Percentiles rank a stretch among this genome's conserved stretches.
Evolutionary conservation across 495 filamentous ascomycete species (phyloP).

Genomic region (Barbatosphaeria neglecta): DNA sequence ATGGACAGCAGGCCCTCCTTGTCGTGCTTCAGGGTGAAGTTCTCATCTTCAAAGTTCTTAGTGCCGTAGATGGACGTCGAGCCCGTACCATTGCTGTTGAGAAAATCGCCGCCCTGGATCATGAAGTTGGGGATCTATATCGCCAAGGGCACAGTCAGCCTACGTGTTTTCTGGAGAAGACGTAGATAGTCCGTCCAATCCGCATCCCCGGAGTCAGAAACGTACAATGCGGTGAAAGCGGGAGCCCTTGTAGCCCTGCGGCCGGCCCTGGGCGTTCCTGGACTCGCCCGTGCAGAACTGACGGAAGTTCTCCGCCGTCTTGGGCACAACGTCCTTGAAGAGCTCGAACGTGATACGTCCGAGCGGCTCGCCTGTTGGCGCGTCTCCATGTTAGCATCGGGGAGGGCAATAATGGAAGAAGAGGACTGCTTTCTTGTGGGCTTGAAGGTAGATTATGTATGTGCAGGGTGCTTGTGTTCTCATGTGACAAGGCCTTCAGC

Average conservation of each 20-base stretch:
- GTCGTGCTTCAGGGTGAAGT: constrained; percentile 72
- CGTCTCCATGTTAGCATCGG: not conserved
- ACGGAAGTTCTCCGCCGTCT: constrained; percentile 92
- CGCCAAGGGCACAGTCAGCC: not conserved
- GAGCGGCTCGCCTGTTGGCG: constrained; percentile 62
- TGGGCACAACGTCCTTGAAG: constrained; percentile 71
- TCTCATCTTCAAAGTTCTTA: constrained; percentile 81
- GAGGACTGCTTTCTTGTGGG: too few species aligned
- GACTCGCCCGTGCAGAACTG: constrained; percentile 94
- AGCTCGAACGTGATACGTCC: constrained; percentile 92
- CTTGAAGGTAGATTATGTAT: too few species aligned
- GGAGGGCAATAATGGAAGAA: not conserved
- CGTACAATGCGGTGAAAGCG: constrained; percentile 92
- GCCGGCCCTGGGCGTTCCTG: constrained; percentile 67
- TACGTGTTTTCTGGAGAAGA: too few species aligned
- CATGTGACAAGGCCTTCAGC: too few species aligned
- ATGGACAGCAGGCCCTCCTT: constrained; percentile 73
- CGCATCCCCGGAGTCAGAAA: constrained; percentile 9
- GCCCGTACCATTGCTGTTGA: constrained; percentile 88
- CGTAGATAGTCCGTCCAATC: too few species aligned
- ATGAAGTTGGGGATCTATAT: constrained; percentile 88
- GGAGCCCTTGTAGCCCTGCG: constrained; percentile 85
- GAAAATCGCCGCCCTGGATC: constrained; percentile 90
- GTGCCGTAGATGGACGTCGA: constrained; percentile 78
- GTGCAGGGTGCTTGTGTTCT: too few species aligned